A percentile compares a stretch with the other conserved stretches of the same genome.
These are phyloP conservation scores for Torrubiella hemipterigena DNA, from an alignment of 2,329 filamentous ascomycete species.

Conservation along the genomic window DNA sequence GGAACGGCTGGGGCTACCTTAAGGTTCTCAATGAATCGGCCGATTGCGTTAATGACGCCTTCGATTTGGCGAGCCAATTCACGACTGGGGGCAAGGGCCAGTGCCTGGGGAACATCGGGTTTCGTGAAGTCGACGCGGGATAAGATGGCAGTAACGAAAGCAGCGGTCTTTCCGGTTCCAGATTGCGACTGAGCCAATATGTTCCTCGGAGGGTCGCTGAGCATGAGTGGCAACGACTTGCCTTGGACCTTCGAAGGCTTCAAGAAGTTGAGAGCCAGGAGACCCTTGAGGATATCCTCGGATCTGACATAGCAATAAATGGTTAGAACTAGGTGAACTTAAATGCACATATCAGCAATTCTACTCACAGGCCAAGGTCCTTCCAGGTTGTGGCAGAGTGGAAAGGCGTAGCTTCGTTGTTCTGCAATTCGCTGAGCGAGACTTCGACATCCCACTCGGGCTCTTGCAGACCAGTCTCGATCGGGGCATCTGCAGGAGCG, in stretches of 20 bases:
- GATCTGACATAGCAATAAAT: slow-evolving; percentile 14
- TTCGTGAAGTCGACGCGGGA: slow-evolving; percentile 68
- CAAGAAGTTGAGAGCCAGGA: slow-evolving; percentile 73
- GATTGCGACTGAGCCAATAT: slow-evolving; percentile 99
- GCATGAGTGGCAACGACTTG: slow-evolving; percentile 78
- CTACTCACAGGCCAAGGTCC: slow-evolving; percentile 68
- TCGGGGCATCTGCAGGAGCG: slow-evolving; percentile 13
- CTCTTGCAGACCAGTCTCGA: slow-evolving; percentile 46
- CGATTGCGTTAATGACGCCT: slow-evolving; percentile 72
- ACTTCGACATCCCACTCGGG: slow-evolving; percentile 83
- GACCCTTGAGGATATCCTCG: slow-evolving; percentile 58
- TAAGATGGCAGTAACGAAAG: slow-evolving; percentile 86
- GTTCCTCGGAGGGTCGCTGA: slow-evolving; percentile 77
- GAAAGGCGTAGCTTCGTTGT: slow-evolving; percentile 75
- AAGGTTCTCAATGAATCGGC: slow-evolving; percentile 67
- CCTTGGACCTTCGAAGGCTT: slow-evolving; percentile 98
- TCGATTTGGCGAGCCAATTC: slow-evolving; percentile 93
- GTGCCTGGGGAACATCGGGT: slow-evolving; percentile 63
- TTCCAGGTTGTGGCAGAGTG: slow-evolving; percentile 77
- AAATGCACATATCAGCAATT: not conserved
- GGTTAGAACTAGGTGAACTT: slow-evolving; percentile 4
- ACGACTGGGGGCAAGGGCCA: slow-evolving; percentile 83
- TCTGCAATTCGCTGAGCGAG: slow-evolving; percentile 80
- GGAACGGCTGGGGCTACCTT: slow-evolving; percentile 75
- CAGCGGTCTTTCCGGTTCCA: slow-evolving; percentile 94